Conservation (phyloP, 129 eudicot genomes). For the Flaveria robusta region DNA sequence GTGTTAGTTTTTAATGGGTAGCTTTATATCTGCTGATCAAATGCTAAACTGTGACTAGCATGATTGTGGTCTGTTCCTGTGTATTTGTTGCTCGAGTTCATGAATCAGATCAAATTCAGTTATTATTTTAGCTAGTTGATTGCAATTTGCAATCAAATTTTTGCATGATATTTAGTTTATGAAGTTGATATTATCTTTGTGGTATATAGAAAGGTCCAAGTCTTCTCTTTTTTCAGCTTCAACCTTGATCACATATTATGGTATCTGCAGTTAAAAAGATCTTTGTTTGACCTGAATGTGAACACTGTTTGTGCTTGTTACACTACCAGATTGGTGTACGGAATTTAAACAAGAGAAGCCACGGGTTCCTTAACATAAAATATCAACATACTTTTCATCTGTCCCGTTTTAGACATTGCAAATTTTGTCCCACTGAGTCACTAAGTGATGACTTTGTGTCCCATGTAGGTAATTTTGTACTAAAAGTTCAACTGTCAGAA, state of each 20-base stretch:
- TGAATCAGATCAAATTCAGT: background rate
- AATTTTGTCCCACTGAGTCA: background rate
- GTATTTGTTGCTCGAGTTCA: background rate
- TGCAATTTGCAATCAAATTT: background rate
- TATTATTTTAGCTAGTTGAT: background rate
- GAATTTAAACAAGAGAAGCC: background rate
- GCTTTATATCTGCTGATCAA: constrained; percentile 6
- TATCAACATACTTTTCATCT: background rate
- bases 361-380: background rate
- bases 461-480: background rate
- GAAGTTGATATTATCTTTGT: background rate
- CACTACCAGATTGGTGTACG: background rate
- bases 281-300: background rate
- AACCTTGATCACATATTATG: constrained; percentile 1
- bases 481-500: background rate
- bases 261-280: background rate
- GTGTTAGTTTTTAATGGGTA: background rate
- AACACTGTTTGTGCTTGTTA: background rate
- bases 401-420: background rate
- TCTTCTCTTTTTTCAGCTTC: constrained; percentile 1
- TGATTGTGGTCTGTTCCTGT: constrained; percentile 13
- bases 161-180: constrained; percentile 6
- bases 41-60: constrained; percentile 6
- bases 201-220: background rate
- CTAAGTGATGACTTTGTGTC: background rate